A percentile compares a stretch with the other conserved stretches of the same genome.
Conservation (phyloP, 2,329 filamentous ascomycete genomes). For the Fusarium sororula region DNA sequence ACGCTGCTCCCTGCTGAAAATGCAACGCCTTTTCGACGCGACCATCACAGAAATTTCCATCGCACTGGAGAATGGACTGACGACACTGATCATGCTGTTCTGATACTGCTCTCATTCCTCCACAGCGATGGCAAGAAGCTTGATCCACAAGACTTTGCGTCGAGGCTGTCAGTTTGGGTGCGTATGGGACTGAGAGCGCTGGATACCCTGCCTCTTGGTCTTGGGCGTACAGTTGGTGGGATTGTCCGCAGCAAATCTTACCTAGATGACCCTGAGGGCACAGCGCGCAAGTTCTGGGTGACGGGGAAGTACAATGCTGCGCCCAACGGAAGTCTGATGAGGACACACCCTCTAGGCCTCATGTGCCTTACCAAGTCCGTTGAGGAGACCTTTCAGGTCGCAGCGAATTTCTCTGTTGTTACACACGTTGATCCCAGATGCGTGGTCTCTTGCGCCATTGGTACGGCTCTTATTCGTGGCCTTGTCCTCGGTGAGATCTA, state of each 20-base stretch:
- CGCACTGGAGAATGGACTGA: conserved; percentile 60
- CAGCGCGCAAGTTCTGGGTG: conserved; percentile 54
- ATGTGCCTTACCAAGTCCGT: conserved; percentile 54
- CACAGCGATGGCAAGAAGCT: conserved; percentile 52
- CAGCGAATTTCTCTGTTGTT: conserved; percentile 53
- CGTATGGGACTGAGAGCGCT: conserved; percentile 57
- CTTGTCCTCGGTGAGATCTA: conserved; percentile 56
- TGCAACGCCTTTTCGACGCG: conserved; percentile 54
- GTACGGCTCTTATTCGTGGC: conserved; percentile 56
- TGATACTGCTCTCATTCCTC: conserved; percentile 59
- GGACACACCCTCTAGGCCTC: conserved; percentile 60
- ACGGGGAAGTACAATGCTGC: conserved; percentile 51
- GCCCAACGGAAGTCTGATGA: conserved; percentile 63
- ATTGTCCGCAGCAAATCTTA: conserved; percentile 54
- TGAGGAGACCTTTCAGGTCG: conserved; percentile 55
- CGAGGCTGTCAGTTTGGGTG: conserved; percentile 58
- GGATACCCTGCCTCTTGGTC: conserved; percentile 57
- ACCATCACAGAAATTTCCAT: conserved; percentile 56
- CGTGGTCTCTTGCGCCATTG: conserved; percentile 58
- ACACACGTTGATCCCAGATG: conserved; percentile 64
- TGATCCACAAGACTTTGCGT: conserved; percentile 53
- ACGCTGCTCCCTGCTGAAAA: conserved; percentile 48
- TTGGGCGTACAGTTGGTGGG: conserved; percentile 57
- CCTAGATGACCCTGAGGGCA: conserved; percentile 50
- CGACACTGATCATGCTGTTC: conserved; percentile 63